Conservation (phyloP, 768 basidiomycete genomes). For the Filobasidium floriforme region DNA sequence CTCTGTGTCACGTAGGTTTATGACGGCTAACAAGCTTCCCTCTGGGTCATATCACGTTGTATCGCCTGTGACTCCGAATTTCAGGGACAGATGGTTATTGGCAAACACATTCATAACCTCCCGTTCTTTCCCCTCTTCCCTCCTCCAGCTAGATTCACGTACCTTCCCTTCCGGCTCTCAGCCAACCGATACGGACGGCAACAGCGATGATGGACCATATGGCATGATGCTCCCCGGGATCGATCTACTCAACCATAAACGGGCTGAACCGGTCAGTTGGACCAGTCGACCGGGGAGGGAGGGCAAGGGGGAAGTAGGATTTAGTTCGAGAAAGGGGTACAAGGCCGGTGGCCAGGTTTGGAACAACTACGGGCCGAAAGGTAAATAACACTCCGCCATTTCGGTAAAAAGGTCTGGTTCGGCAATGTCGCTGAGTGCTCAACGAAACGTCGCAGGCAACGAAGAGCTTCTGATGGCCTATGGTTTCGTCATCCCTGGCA, state of each 20-base stretch:
- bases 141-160: conserved; percentile 6
- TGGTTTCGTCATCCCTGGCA: conserved; percentile 65
- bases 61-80: too few relatives aligned
- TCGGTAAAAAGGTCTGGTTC: neutral
- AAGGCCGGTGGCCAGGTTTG: conserved; percentile 56
- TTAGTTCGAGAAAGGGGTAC: conserved; percentile 54
- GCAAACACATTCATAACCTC: conserved; percentile 17
- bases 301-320: conserved; percentile 49
- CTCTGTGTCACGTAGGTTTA: too few relatives aligned
- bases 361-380: conserved; percentile 89
- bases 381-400: neutral
- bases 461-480: conserved; percentile 84
- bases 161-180: conserved; percentile 11
- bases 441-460: conserved; percentile 49
- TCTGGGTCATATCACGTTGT: too few relatives aligned
- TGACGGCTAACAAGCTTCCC: too few relatives aligned
- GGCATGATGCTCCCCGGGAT: conserved; percentile 11
- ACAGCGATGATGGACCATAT: neutral
- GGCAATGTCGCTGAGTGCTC: neutral
- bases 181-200: neutral
- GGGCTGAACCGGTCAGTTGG: conserved; percentile 77
- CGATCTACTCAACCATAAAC: conserved; percentile 48
- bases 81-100: conserved; percentile 14
- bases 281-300: conserved; percentile 44
- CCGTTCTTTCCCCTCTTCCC: conserved; percentile 21